phyloP scores from a whole-genome alignment of 78 protist genomes.

The Speleostelium caveatum region DNA sequence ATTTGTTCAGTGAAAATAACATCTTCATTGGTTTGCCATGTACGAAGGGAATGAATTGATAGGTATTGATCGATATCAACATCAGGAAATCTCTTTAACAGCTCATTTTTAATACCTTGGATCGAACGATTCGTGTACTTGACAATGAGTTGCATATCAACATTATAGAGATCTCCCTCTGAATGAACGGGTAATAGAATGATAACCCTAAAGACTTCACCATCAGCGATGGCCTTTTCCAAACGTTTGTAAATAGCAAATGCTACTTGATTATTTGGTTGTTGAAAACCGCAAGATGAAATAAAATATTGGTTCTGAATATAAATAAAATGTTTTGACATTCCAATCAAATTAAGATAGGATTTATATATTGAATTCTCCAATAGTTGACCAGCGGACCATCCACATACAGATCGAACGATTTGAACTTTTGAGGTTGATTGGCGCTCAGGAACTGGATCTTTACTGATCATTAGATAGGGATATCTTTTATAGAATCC shows the following conservation, averaged over 20 bases:
- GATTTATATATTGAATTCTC: conserved; percentile 81
- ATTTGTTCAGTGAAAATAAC: conserved; percentile 78
- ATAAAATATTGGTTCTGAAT: conserved; percentile 81
- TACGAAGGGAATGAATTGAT: conserved; percentile 24
- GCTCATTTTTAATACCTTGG: conserved; percentile 41
- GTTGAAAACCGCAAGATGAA: conserved; percentile 20
- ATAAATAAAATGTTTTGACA: conserved; percentile 79
- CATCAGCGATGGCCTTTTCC: conserved; percentile 51
- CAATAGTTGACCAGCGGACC: conserved; percentile 79
- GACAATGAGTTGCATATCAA: conserved; percentile 51
- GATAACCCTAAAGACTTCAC: conserved; percentile 41
- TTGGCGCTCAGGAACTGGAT: conserved; percentile 5
- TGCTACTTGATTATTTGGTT: conserved; percentile 66
- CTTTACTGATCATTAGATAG: conserved; percentile 20
- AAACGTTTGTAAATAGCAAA: conserved; percentile 64
- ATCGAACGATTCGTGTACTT: conserved; percentile 53
- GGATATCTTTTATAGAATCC: conserved; percentile 70
- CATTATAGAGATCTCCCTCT: conserved; percentile 59
- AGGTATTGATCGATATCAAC: conserved; percentile 56
- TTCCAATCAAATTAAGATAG: conserved; percentile 51
- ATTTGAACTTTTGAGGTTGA: conserved; percentile 64
- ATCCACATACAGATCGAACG: conserved; percentile 75
- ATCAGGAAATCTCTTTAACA: conserved; percentile 50
- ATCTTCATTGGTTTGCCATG: conserved; percentile 52
- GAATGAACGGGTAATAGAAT: conserved; percentile 49